phyloP scores from a whole-genome alignment of 352 stramenopile species.

The Halophytophthora polymorphica region DNA sequence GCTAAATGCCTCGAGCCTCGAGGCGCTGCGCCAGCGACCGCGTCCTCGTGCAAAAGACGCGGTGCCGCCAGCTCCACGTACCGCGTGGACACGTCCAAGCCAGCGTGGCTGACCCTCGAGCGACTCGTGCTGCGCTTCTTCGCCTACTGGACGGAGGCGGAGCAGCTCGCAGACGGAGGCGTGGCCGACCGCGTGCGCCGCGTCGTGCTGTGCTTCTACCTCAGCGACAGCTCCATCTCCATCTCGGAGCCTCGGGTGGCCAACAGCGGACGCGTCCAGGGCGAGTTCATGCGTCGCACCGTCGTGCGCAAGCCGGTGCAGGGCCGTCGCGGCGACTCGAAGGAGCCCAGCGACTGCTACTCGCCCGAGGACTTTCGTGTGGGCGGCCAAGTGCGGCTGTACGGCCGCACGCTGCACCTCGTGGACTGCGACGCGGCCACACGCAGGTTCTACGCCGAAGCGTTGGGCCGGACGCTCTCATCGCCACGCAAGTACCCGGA shows the following conservation, averaged over 20 bases:
- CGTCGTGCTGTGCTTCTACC: conserved; percentile 79
- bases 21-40: conserved; percentile 9
- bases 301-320: conserved; percentile 32
- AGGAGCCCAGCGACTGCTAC: conserved; percentile 27
- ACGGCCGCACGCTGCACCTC: conserved; percentile 77
- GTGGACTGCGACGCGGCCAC: conserved; percentile 89
- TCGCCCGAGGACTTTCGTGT: conserved; percentile 76
- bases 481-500: conserved; percentile 72
- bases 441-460: conserved; percentile 74
- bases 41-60: conserved; percentile 12
- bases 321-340: conserved; percentile 4
- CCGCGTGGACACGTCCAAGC: conserved; percentile 43
- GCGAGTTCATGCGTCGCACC: conserved; percentile 84
- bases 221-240: conserved; percentile 79
- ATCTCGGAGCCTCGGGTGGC: conserved; percentile 82
- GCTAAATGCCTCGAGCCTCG: conserved; percentile 5
- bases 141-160: conserved; percentile 71
- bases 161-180: conserved; percentile 15
- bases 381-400: conserved; percentile 71
- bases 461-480: conserved; percentile 29
- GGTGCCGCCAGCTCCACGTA: conserved; percentile 37
- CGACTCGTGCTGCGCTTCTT: conserved; percentile 89
- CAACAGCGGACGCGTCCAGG: conserved; percentile 89
- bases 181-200: conserved; percentile 36
- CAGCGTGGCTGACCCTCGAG: conserved; percentile 67